Evolutionary conservation across 2,329 filamentous ascomycete genomes (phyloP), one percentile per base, ranked within the genome.

Genomic region (Xylaria digitata): DNA sequence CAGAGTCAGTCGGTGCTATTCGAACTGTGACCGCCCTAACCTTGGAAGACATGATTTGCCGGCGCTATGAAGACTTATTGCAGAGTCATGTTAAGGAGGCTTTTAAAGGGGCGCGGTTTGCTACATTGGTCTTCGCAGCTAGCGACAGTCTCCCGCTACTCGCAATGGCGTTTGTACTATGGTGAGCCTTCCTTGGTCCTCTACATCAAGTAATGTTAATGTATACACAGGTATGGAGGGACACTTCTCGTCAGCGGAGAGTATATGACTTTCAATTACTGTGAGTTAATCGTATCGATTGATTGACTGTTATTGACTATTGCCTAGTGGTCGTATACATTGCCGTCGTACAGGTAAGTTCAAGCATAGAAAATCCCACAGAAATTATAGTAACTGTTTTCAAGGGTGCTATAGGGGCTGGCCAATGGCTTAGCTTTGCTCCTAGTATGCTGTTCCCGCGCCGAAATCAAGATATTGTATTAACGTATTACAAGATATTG

Each of bases 1-100:
- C 90, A 0, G 92, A 94, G 75, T 88, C 90, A 2, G 90, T 94
- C 34, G 86, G 88, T 0, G 91, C 91, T 0, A 92, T 92, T 74
- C 84, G 91, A 7, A 94, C 91, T 0, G 91, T 94, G 0, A 82
- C 89, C 0, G 85, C 90, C 1, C 80, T 94, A 13, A 91, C 89
- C 0, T 85, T 94, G 73, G 91, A 94, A 75, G 83, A 89, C 61
- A 80, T 82, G 17, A 92, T 93, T 62, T 83, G 85, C 48, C 74
- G 82, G 2, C 84, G 88, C 52, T 94, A 93, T 72, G 80, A 86
- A 37, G 75, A 71, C 0, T 81, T 93, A 5, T 82, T 93, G 6
- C 76, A 80, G 1, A 77, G 81, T 1, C 90, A 93, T 72, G 86
- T 92, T 13, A 78, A 75, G 1, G 79, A 82, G 2, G 89, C 90